Conservation (phyloP, 805 yeast species). For the Schizosaccharomyces lindneri region DNA sequence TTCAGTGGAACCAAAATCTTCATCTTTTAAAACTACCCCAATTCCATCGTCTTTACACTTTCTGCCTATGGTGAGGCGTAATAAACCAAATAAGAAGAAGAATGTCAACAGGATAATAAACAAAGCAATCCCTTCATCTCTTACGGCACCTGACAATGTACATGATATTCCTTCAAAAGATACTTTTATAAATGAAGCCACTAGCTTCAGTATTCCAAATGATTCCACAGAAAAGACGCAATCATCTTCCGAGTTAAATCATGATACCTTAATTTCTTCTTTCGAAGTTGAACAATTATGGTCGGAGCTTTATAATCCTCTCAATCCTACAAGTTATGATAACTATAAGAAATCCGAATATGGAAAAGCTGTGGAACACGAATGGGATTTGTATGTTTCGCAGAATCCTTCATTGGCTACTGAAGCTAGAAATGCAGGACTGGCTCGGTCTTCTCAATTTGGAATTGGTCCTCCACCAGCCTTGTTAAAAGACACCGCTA, state of each 20-base stretch:
- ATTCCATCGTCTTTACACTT: too few species aligned
- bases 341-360: not conserved
- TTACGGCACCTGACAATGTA: too few species aligned
- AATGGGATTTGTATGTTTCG: not conserved
- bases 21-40: too few species aligned
- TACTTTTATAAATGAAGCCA: too few species aligned
- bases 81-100: too few species aligned
- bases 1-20: too few species aligned
- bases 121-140: too few species aligned
- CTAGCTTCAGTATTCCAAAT: too few species aligned
- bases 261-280: not conserved
- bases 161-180: too few species aligned
- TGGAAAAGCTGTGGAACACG: not conserved
- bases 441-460: not conserved
- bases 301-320: not conserved
- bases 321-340: not conserved
- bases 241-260: not conserved
- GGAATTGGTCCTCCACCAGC: not conserved
- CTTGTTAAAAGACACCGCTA: not conserved
- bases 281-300: not conserved
- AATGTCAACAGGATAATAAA: too few species aligned
- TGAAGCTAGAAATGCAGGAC: not conserved
- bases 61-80: too few species aligned
- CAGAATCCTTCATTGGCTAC: not conserved
- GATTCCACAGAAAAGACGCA: not conserved